Percentiles rank a stretch among this genome's conserved stretches.
Conservation (phyloP, 1,284 basidiomycete genomes). For the Tremellales sp. region DNA sequence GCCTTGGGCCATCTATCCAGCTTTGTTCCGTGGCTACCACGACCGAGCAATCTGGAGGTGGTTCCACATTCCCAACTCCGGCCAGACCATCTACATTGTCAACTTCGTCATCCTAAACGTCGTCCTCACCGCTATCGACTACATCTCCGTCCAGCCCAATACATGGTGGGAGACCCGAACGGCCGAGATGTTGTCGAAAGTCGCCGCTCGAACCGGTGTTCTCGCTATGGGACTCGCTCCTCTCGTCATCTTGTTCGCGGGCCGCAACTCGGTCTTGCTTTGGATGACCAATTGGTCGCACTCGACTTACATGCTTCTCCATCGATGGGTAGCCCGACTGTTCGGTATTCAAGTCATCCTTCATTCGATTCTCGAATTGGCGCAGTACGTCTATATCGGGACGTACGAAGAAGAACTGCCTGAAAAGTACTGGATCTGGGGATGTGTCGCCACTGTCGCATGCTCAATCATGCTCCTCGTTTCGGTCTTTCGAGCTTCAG, state of each 20-base stretch:
- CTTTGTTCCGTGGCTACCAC: neutral
- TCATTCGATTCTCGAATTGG: neutral
- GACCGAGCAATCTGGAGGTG: neutral
- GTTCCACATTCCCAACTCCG: constrained; percentile 3
- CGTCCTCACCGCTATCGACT: constrained; percentile 9
- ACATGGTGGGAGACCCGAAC: constrained; percentile 7
- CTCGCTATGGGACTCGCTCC: constrained; percentile 31
- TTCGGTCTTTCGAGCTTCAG: constrained; percentile 12
- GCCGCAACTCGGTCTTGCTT: constrained; percentile 35
- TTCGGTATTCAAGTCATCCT: neutral
- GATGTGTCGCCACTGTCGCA: neutral
- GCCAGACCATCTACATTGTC: constrained; percentile 7
- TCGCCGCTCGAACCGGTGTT: constrained; percentile 34
- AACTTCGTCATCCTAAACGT: constrained; percentile 7
- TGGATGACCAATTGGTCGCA: constrained; percentile 30
- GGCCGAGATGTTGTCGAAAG: constrained; percentile 11
- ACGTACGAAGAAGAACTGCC: neutral
- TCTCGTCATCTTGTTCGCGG: constrained; percentile 36
- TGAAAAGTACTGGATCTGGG: neutral
- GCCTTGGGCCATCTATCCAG: constrained; percentile 3
- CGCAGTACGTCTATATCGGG: neutral
- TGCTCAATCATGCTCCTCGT: constrained; percentile 1
- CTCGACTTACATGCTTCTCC: constrained; percentile 37
- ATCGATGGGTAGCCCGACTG: constrained; percentile 35
- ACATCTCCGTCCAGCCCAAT: constrained; percentile 8